Conservation (phyloP, 2,329 filamentous ascomycete species). For the Xylariaceae sp. region DNA sequence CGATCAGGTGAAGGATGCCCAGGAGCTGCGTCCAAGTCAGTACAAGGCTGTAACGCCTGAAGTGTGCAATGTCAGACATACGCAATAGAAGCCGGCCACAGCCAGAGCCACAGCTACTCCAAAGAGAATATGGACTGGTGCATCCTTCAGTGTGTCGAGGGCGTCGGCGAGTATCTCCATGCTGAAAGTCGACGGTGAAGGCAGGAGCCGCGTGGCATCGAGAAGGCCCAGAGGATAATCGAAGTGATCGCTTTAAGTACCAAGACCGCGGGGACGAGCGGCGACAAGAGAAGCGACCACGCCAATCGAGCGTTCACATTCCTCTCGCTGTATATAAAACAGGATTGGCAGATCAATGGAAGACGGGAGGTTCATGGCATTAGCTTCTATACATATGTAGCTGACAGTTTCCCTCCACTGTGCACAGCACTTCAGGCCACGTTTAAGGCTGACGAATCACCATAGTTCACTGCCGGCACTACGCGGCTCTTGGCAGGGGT, state of each 20-base stretch:
- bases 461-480: neutral
- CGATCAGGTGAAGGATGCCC: slow-evolving; percentile 66
- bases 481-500: no score
- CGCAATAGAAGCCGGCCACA: slow-evolving; percentile 32
- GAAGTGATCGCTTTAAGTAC: neutral
- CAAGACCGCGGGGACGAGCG: neutral
- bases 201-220: neutral
- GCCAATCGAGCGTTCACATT: neutral
- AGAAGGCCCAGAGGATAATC: neutral
- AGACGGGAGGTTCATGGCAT: no score
- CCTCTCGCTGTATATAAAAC: neutral
- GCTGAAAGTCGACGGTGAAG: neutral
- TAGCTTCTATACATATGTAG: no score
- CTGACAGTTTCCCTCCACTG: no score
- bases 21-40: slow-evolving; percentile 49
- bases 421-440: slow-evolving; percentile 14
- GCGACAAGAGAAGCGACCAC: neutral
- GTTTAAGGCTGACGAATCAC: slow-evolving; percentile 14
- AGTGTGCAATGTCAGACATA: slow-evolving; percentile 23
- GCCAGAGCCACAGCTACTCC: slow-evolving; percentile 30
- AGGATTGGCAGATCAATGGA: no score
- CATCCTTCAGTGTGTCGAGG: slow-evolving; percentile 24
- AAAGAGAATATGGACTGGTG: slow-evolving; percentile 36
- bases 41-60: neutral
- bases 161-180: neutral